Evolutionary conservation across 345 rosid genomes (phyloP).

Genomic region (Gossypium herbaceum): DNA sequence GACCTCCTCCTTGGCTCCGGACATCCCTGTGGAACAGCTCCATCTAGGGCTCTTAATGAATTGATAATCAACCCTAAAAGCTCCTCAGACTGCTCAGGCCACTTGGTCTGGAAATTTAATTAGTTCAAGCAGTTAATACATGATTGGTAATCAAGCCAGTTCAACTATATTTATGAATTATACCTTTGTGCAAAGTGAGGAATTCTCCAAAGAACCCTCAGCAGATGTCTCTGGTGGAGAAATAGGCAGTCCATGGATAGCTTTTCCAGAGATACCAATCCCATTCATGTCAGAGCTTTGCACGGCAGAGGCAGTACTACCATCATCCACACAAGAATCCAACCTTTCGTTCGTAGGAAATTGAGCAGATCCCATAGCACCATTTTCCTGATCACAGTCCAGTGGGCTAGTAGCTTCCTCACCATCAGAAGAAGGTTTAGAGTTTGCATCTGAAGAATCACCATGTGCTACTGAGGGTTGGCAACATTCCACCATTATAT

Average conservation of each 20-base stretch:
- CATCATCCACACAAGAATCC: conserved; percentile 65
- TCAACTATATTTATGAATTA: conserved; percentile 14
- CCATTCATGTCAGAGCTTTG: conserved; percentile 69
- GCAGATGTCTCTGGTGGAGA: conserved; percentile 61
- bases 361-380: conserved; percentile 52
- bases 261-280: conserved; percentile 41
- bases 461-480: conserved; percentile 62
- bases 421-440: conserved; percentile 46
- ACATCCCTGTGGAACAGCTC: conserved; percentile 91
- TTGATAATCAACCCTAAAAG: conserved; percentile 91
- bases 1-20: conserved; percentile 94
- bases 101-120: conserved; percentile 66
- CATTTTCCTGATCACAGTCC: conserved; percentile 64
- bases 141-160: conserved; percentile 19
- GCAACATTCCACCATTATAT: conserved; percentile 84
- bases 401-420: conserved; percentile 44
- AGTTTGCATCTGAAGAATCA: conserved; percentile 42
- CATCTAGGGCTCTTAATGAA: conserved; percentile 89
- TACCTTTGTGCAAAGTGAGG: conserved; percentile 79
- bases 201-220: conserved; percentile 50
- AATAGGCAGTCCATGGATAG: conserved; percentile 54
- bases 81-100: conserved; percentile 99
- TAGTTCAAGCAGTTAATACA: conserved; percentile 23
- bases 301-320: conserved; percentile 49
- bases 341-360: conserved; percentile 66